Conservation (phyloP, 179 eudicot species). For the Beta corolliflora region DNA sequence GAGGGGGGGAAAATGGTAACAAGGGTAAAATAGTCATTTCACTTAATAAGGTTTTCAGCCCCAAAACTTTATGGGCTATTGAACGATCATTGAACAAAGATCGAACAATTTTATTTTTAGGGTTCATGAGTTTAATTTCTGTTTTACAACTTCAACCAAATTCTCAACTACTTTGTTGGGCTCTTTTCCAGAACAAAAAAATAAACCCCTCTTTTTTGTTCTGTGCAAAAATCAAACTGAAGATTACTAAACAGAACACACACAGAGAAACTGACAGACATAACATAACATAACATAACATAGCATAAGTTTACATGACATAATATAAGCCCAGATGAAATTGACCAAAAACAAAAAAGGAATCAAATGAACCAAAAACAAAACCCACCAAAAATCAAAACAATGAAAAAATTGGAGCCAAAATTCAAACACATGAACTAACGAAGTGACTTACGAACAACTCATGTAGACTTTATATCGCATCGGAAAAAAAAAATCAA, state of each 20-base stretch:
- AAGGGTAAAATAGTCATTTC: constrained; percentile 4
- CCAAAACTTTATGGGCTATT: constrained; percentile 21
- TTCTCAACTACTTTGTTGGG: background rate
- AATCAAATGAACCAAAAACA: background rate
- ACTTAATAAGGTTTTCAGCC: background rate
- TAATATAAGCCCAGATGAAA: constrained; percentile 21
- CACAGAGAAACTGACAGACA: background rate
- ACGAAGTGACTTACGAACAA: background rate
- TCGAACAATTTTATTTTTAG: constrained; percentile 20
- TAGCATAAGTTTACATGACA: background rate
- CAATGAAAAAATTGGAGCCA: constrained; percentile 16
- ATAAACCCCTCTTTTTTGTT: no score
- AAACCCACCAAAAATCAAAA: constrained; percentile 3
- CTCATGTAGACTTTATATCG: background rate
- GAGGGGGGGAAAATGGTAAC: background rate
- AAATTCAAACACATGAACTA: constrained; percentile 15
- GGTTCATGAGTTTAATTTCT: constrained; percentile 9
- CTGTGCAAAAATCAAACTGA: background rate
- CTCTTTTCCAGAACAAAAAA: background rate
- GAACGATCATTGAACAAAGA: constrained; percentile 9
- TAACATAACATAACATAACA: no score
- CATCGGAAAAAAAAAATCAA: background rate
- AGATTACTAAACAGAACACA: background rate
- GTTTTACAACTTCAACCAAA: background rate
- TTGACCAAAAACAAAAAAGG: background rate